Percentiles rank a stretch among this genome's conserved stretches.
Evolutionary conservation across 106 monocot species (phyloP).

Genomic region (Dactylorhiza incarnata): DNA sequence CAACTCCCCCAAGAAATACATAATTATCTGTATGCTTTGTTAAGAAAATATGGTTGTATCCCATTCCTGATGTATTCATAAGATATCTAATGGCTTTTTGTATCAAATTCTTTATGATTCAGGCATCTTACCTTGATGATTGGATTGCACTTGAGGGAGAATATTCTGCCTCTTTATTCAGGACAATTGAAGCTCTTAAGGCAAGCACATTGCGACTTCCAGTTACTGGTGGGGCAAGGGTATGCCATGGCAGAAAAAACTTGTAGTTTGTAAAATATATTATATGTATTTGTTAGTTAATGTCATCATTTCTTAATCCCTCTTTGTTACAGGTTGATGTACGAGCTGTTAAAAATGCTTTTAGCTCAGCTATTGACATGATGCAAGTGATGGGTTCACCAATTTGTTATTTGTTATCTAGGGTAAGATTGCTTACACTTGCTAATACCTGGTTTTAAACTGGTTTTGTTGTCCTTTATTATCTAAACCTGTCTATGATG

Average conservation of each 20-base stretch:
- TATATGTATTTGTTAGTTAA: not conserved
- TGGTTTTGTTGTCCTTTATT: no score
- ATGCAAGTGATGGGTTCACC: constrained; percentile 77
- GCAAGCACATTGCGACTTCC: constrained; percentile 67
- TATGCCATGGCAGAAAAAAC: constrained; percentile 21
- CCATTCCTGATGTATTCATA: not conserved
- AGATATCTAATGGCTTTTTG: not conserved
- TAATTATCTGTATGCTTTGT: not conserved
- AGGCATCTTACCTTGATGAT: constrained; percentile 69
- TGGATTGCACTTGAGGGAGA: constrained; percentile 62
- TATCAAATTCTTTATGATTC: not conserved
- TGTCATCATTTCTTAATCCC: not conserved
- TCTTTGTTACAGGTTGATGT: constrained; percentile 38
- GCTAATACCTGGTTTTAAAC: no score
- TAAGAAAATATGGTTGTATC: not conserved
- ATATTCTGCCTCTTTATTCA: constrained; percentile 46
- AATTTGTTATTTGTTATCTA: constrained; percentile 44
- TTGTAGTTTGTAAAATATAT: not conserved
- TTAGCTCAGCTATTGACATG: constrained; percentile 72
- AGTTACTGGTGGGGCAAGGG: constrained; percentile 62
- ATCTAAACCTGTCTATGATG: no score
- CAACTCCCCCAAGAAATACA: not conserved
- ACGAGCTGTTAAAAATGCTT: constrained; percentile 42
- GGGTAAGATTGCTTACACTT: constrained; percentile 26
- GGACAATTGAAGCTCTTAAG: constrained; percentile 61